Conservation (phyloP, 2,329 filamentous ascomycete genomes). For the Fusarium redolens region DNA sequence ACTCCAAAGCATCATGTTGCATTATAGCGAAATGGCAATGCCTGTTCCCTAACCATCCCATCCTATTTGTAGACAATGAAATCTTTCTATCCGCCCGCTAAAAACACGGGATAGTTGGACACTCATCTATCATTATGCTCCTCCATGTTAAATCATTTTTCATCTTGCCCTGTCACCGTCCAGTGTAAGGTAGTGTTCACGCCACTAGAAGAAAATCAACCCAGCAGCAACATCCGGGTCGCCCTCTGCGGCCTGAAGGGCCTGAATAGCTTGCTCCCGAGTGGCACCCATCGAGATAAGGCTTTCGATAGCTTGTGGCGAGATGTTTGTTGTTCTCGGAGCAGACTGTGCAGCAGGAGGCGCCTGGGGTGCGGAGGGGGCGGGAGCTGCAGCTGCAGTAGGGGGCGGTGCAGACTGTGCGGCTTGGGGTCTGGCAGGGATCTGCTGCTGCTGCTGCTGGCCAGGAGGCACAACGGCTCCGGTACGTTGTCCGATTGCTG, state of each 20-base stretch:
- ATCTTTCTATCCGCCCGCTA: conserved; percentile 37
- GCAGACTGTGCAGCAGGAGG: conserved; percentile 44
- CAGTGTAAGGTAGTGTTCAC: conserved; percentile 26
- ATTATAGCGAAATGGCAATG: conserved; percentile 8
- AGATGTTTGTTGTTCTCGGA: conserved; percentile 52
- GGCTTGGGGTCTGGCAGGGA: conserved; percentile 33
- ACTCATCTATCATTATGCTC: conserved; percentile 40
- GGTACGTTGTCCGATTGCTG: conserved; percentile 84
- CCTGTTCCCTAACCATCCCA: conserved; percentile 14
- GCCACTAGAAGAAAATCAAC: conserved; percentile 68
- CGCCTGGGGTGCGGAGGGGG: conserved; percentile 44
- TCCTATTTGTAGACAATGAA: conserved; percentile 14
- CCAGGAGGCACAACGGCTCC: conserved; percentile 71
- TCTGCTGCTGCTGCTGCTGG: conserved; percentile 31
- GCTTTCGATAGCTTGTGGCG: conserved; percentile 77
- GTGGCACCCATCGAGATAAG: conserved; percentile 83
- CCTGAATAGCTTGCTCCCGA: conserved; percentile 79
- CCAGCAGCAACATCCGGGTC: conserved; percentile 91
- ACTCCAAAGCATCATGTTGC: conserved; percentile 25
- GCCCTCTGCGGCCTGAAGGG: conserved; percentile 83
- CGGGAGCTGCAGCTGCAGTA: conserved; percentile 44
- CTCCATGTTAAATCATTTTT: conserved; percentile 28
- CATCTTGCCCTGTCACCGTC: conserved; percentile 5
- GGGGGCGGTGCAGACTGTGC: conserved; percentile 43
- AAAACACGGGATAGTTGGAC: conserved; percentile 12